phyloP scores from a whole-genome alignment of 1,139 yeast genomes.

The Zhuliangozyma blackwelliae region DNA sequence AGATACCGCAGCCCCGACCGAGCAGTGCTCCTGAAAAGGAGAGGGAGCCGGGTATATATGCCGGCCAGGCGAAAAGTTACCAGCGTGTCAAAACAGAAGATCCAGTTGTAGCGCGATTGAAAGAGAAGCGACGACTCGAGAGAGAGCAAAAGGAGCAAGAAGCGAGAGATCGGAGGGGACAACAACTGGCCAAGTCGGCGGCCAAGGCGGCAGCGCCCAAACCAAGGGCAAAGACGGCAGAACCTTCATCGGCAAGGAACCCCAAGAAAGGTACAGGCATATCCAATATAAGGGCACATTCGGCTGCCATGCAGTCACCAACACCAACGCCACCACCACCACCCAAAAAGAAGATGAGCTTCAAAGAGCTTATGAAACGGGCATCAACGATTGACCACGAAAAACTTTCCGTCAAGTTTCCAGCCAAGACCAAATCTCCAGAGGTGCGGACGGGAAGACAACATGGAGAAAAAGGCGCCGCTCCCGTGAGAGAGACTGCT shows the following conservation, averaged over 20 bases:
- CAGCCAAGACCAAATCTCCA: conserved; percentile 30
- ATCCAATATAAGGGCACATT: too few species aligned
- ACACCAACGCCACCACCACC: conserved; percentile 9
- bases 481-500: too few species aligned
- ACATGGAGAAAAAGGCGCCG: too few species aligned
- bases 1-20: conserved; percentile 8
- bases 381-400: conserved; percentile 54
- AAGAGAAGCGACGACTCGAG: conserved; percentile 61
- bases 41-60: neutral
- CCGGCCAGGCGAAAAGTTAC: conserved; percentile 5
- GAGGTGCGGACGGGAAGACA: conserved; percentile 9
- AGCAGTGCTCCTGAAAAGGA: neutral
- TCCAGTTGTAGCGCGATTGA: conserved; percentile 57
- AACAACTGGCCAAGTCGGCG: too few species aligned
- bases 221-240: conserved; percentile 5
- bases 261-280: neutral
- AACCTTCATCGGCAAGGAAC: conserved; percentile 1
- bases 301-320: conserved; percentile 1
- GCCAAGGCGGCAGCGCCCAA: conserved; percentile 8
- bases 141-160: conserved; percentile 39
- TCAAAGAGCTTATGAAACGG: conserved; percentile 65
- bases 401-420: conserved; percentile 35
- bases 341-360: conserved; percentile 49
- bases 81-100: conserved; percentile 20
- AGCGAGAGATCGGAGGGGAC: conserved; percentile 30